Conservation (phyloP, 208 protist species). For the Acanthamoeba quina region DNA sequence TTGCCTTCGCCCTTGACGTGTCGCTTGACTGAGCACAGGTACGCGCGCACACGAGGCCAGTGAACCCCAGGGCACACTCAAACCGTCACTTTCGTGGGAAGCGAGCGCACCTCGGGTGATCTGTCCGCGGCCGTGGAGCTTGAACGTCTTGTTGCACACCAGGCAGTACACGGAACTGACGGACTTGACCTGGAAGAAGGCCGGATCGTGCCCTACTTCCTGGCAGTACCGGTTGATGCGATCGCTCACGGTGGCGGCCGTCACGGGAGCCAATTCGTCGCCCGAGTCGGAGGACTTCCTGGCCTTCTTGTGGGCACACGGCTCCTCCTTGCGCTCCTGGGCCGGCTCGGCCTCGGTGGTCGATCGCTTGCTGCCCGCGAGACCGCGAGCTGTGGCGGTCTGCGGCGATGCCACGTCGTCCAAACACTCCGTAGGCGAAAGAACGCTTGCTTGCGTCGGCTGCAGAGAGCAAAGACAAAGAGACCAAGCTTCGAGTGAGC, state of each 20-base stretch:
- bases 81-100: too few relatives aligned
- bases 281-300: neutral
- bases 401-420: too few relatives aligned
- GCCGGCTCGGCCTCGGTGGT: neutral
- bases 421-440: too few relatives aligned
- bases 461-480: too few relatives aligned
- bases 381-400: too few relatives aligned
- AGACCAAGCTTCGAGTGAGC: too few relatives aligned
- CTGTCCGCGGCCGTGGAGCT: neutral
- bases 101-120: neutral
- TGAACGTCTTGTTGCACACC: constrained; percentile 26
- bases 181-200: constrained; percentile 17
- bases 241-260: neutral
- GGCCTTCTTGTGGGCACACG: neutral
- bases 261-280: neutral
- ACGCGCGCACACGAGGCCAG: neutral
- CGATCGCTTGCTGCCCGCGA: too few relatives aligned
- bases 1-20: constrained; percentile 19
- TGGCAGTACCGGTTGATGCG: neutral
- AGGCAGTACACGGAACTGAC: neutral
- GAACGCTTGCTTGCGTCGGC: too few relatives aligned
- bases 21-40: neutral
- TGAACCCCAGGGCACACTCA: too few relatives aligned
- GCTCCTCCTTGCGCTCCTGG: neutral
- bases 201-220: constrained; percentile 1